Evolutionary conservation across 164 flowering plant genomes (phyloP).

Genomic region (Berberis thunbergii): DNA sequence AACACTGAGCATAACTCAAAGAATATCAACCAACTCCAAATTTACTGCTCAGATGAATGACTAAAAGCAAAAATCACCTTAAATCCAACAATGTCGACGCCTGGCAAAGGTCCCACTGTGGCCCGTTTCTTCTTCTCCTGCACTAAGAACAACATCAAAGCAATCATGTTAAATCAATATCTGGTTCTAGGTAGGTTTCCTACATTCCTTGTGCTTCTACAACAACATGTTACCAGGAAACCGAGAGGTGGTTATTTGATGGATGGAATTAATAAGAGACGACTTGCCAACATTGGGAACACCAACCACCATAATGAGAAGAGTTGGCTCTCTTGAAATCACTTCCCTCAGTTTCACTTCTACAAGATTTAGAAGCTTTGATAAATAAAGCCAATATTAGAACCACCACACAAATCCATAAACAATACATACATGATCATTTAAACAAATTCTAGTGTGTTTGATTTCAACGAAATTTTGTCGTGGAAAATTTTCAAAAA

Average conservation of each 20-base stretch:
- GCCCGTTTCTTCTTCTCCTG: slow-evolving; percentile 85
- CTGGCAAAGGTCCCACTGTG: slow-evolving; percentile 91
- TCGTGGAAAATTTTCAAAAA: no score
- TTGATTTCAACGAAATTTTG: no score
- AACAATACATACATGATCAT: no score
- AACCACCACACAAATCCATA: no score
- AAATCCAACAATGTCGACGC: slow-evolving; percentile 96
- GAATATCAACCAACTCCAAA: no score
- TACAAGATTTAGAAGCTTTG: slow-evolving; percentile 75
- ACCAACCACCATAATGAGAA: slow-evolving; percentile 94
- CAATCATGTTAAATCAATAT: slow-evolving; percentile 10
- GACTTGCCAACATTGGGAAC: slow-evolving; percentile 99
- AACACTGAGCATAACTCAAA: no score
- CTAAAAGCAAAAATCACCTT: slow-evolving; percentile 38
- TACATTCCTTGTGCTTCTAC: neutral
- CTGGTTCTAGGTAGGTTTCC: neutral
- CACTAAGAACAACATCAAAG: slow-evolving; percentile 39
- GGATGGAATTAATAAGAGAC: slow-evolving; percentile 75
- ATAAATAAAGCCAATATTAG: neutral
- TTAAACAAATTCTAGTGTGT: no score
- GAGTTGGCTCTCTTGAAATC: slow-evolving; percentile 87
- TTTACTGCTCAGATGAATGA: neutral
- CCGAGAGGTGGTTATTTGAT: slow-evolving; percentile 65
- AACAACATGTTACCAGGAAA: slow-evolving; percentile 61
- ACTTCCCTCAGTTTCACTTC: slow-evolving; percentile 80